Conservation (phyloP, 441 rosid genomes). For the Populus tomentosa region DNA sequence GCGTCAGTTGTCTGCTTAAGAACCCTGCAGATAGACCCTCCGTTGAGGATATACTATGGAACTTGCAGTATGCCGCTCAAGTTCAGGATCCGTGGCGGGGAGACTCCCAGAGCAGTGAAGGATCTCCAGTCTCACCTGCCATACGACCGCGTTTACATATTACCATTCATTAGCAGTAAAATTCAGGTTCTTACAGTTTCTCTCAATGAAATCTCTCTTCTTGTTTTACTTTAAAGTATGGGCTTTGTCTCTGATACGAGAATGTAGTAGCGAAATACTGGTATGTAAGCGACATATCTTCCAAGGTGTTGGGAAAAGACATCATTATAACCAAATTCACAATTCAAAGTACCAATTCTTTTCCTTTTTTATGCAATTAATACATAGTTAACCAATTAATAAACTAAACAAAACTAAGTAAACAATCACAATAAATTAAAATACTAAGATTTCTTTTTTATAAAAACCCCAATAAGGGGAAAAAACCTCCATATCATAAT, state of each 20-base stretch:
- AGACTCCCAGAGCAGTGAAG: slow-evolving; percentile 62
- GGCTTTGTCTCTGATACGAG: neutral
- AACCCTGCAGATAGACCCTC: slow-evolving; percentile 68
- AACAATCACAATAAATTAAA: no score
- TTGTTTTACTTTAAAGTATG: neutral
- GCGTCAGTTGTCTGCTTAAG: slow-evolving; percentile 61
- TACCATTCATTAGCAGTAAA: slow-evolving; percentile 20
- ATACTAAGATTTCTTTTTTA: no score
- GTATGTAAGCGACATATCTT: neutral
- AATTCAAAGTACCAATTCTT: neutral
- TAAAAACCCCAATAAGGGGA: no score
- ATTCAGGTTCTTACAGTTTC: slow-evolving; percentile 20
- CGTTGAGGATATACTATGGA: slow-evolving; percentile 91
- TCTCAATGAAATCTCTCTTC: neutral
- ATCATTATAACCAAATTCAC: no score
- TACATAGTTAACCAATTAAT: no score
- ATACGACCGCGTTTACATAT: slow-evolving; percentile 22
- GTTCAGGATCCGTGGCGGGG: slow-evolving; percentile 66
- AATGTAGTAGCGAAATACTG: neutral
- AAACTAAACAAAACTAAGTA: no score
- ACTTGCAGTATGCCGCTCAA: slow-evolving; percentile 94
- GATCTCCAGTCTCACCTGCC: slow-evolving; percentile 47
- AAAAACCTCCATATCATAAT: no score
- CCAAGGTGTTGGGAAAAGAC: neutral
- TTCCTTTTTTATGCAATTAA: no score